Evolutionary conservation across 78 protist species (phyloP).

Genomic region (Guillardia theta): DNA sequence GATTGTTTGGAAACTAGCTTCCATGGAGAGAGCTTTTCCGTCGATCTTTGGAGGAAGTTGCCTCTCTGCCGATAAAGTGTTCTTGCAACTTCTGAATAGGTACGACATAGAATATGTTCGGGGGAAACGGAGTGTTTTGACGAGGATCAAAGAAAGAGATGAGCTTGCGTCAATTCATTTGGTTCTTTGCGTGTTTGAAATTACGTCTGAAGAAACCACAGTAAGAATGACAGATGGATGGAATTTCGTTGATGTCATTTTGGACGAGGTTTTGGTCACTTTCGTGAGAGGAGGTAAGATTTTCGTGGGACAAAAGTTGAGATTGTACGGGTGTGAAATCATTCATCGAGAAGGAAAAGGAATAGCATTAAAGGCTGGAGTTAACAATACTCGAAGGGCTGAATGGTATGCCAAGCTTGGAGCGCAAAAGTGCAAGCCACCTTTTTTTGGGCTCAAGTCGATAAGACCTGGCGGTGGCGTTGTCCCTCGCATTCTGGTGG

Average conservation of each 20-base stretch:
- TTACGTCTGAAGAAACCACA: too few relatives aligned
- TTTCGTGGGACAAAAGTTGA: not conserved
- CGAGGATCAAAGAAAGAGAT: not conserved
- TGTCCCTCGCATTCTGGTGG: not conserved
- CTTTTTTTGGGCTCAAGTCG: not conserved
- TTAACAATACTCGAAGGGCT: not conserved
- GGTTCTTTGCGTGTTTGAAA: not conserved
- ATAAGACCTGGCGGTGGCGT: not conserved
- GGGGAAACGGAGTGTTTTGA: not conserved
- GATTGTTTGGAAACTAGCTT: conserved; percentile 36
- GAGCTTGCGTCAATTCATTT: not conserved
- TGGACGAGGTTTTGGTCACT: not conserved
- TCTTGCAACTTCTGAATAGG: not conserved
- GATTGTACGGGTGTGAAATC: not conserved
- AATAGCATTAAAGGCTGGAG: not conserved
- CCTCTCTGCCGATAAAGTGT: not conserved
- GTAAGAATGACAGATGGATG: conserved; percentile 13
- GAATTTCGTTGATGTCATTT: not conserved
- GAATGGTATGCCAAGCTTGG: not conserved
- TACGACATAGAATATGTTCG: not conserved
- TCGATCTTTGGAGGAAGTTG: not conserved
- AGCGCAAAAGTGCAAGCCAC: not conserved
- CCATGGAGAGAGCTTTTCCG: conserved; percentile 42
- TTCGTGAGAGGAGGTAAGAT: not conserved
- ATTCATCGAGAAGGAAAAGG: not conserved